Evolutionary conservation across 805 yeast species (phyloP), one percentile per base, ranked within the genome.

Genomic region (Pichia nakasei): DNA sequence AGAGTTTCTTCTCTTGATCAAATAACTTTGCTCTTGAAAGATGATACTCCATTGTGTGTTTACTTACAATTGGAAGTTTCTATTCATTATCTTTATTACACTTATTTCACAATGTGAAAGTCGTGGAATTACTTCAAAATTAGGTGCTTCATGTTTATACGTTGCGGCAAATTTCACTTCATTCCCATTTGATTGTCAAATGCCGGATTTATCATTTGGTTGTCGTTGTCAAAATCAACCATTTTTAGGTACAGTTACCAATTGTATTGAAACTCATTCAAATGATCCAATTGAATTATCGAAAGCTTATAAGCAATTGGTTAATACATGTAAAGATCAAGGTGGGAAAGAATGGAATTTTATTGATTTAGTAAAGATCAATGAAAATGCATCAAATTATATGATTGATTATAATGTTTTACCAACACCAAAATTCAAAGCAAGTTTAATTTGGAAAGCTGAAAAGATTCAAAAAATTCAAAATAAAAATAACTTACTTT

Each of bases 91-190:
- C 2, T 13, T 29, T 13, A 13, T 29, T 15, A 9, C 17, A 29
- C 6, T 29, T 15, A 9, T 29, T 13, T 29, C 32, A 29, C 12
- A 29, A 13, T 29, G 32, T 29, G 17, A 32, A 17, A 9, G 35
- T 32, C 35, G 55, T 35, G 67, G 68, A 8, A 54, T 64, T 9
- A 55, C 65, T 15, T 61, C 61, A 44, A 54, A 53, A 20, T 56
- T 58, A 37, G 70, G 69, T 13, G 68, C 68, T 4, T 54, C 70
- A 4, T 67, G 71, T 50, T 43, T 64, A 3, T 56, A 53, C 45
- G 52, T 60, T 15, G 63, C 66, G 12, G 60, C 58, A 41, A 64
- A 65, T 41, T 48, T 60, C 19, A 57, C 65, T 3, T 47, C 52
- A 8, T 59, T 55, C 39, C 66, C 66, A 20, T 63, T 64, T 43